A percentile compares a stretch with the other conserved stretches of the same genome.
Conservation (phyloP, 352 stramenopile species). For the Phytopythium kandeliae region DNA sequence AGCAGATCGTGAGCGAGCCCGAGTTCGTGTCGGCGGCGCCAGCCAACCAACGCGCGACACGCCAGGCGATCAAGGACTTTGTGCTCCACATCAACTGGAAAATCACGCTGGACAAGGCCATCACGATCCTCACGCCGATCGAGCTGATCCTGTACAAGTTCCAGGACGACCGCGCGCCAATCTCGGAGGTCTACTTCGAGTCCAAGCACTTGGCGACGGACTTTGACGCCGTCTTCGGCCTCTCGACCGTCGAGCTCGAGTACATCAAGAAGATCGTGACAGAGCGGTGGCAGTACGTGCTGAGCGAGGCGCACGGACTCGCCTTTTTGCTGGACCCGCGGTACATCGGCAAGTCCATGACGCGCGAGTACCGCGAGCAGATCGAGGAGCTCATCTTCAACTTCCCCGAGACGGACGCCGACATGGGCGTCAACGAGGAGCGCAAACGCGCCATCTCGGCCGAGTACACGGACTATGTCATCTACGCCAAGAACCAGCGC, state of each 20-base stretch:
- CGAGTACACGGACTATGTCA: conserved; percentile 77
- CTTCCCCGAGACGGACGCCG: conserved; percentile 62
- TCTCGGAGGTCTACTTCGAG: conserved; percentile 83
- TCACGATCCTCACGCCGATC: conserved; percentile 74
- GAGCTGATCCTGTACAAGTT: conserved; percentile 83
- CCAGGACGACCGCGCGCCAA: conserved; percentile 68
- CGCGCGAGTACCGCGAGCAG: conserved; percentile 72
- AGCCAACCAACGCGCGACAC: conserved; percentile 40
- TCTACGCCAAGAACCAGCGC: conserved; percentile 79
- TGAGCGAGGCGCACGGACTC: conserved; percentile 68
- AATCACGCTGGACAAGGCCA: conserved; percentile 71
- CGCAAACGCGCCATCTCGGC: conserved; percentile 60
- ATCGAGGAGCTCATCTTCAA: conserved; percentile 84
- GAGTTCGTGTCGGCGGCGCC: conserved; percentile 47
- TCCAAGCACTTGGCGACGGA: conserved; percentile 72
- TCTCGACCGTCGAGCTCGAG: conserved; percentile 61
- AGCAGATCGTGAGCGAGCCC: conserved; percentile 65
- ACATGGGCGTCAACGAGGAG: conserved; percentile 61
- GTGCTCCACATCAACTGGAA: conserved; percentile 73
- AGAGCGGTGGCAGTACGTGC: conserved; percentile 65
- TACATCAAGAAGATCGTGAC: conserved; percentile 84
- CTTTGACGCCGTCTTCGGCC: conserved; percentile 69
- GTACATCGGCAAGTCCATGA: conserved; percentile 83
- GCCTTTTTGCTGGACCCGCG: conserved; percentile 71
- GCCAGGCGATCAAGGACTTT: conserved; percentile 69